Evolutionary conservation across 768 basidiomycete genomes (phyloP), one percentile per base, ranked within the genome.

Genomic region (Tricholoma terreum): DNA sequence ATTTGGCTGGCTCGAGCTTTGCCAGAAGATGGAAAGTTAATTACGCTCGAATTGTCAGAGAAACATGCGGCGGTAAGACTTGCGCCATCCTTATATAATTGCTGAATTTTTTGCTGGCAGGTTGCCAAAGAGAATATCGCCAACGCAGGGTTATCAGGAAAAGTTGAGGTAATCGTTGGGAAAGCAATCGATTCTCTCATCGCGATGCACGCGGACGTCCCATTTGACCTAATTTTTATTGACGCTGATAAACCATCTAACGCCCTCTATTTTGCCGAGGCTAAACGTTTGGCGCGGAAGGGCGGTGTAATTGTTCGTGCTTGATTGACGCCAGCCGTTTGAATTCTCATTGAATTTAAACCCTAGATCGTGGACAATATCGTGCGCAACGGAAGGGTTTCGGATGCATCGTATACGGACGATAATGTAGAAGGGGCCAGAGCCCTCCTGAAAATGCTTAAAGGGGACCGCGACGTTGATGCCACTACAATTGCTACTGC

Each of bases 211-310:
- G 68, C 84, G 6, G 76, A 77, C 9, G 68, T 71, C 4, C 79
- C 77, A 1, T 89, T 86, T 66, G 87, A 89, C 67, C 68, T 90
- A 17, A 76, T 77, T 2, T 90, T 89, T 75, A 86, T 89, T 59
- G 87, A 89, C 69, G 88, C 86, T 6, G 85, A 89, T 72, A 89
- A 89, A 65, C 67, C 71, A 4, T 76, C 74, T 38, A 84, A 84
- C 59, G 54, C 74, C 21, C 72, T 73, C 4, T 88, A 89, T 64
- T 86, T 84, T 70, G 71, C 67, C 1, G 79, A 88, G 58, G 82
- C 81, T 0, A 84, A 88, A 64, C 78, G 86, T 12, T 73, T 89
- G 6, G 75, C 83, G 0, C 74, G 81, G 50, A 76, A 77, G 40
- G 83, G 84, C 11, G 86, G 85, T 12, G 77, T 87, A 19, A 85